Evolutionary conservation across 1,284 basidiomycete genomes (phyloP).

Genomic region (Ceratobasidium sp.): DNA sequence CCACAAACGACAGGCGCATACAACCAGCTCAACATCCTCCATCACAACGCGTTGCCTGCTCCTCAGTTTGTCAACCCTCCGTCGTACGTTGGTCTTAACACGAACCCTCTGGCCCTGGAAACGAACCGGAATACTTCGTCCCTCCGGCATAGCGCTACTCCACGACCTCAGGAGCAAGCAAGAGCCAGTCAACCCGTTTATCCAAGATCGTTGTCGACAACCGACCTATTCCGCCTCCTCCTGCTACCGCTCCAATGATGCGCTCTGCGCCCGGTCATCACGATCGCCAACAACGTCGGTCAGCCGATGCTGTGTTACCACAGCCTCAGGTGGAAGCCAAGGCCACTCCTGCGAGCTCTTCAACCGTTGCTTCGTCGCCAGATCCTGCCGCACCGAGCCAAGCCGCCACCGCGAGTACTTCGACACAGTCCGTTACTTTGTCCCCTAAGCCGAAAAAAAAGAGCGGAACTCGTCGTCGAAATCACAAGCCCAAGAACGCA

Average conservation of each 20-base stretch:
- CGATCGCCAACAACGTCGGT: slow-evolving; percentile 1
- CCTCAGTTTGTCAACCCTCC: background rate
- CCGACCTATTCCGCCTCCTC: slow-evolving; percentile 3
- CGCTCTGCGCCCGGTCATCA: background rate
- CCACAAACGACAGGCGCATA: background rate
- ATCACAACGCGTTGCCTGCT: background rate
- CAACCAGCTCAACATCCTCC: background rate
- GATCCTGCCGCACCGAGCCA: background rate
- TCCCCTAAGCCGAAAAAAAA: background rate
- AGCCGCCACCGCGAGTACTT: background rate
- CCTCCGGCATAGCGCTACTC: background rate
- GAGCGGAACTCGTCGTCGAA: background rate
- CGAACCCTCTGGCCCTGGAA: no score
- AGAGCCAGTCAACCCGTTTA: background rate
- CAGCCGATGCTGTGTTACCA: background rate
- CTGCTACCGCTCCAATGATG: slow-evolving; percentile 5
- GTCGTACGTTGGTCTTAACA: no score
- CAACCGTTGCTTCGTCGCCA: background rate
- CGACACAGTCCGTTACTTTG: background rate
- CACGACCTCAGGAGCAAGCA: background rate
- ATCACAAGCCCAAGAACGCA: slow-evolving; percentile 1
- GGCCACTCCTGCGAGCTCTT: background rate
- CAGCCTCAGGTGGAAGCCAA: background rate
- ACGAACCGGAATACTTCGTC: no score
- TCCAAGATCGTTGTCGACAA: slow-evolving; percentile 4